These are phyloP conservation scores for Metarhizium brunneum DNA, from an alignment of 2,329 filamentous ascomycete genomes.

Conservation along the genomic window DNA sequence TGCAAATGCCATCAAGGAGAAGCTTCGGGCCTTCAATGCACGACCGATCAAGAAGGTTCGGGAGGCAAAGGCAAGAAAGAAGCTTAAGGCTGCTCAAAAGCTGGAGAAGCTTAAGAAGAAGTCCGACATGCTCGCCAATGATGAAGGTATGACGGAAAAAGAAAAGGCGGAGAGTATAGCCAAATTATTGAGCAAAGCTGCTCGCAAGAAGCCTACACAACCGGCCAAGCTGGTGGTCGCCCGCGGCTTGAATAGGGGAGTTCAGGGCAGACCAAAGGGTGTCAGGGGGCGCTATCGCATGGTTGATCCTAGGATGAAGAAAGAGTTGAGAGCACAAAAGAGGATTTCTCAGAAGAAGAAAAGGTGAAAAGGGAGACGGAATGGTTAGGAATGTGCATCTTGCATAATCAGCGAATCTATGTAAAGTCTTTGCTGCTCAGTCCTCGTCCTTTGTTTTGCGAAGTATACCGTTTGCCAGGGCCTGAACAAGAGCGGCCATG, in stretches of 20 bases:
- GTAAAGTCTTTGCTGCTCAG: background rate
- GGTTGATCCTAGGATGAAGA: slow-evolving; percentile 91
- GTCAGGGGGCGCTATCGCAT: slow-evolving; percentile 97
- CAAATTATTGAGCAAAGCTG: slow-evolving; percentile 71
- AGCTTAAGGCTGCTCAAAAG: slow-evolving; percentile 83
- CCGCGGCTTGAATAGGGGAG: slow-evolving; percentile 71
- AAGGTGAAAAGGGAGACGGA: slow-evolving; percentile 1
- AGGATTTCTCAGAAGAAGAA: slow-evolving; percentile 60
- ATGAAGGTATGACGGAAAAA: slow-evolving; percentile 89
- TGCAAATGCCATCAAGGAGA: slow-evolving; percentile 87
- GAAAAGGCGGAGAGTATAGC: slow-evolving; percentile 85
- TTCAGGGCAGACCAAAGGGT: slow-evolving; percentile 77
- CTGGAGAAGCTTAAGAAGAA: slow-evolving; percentile 97
- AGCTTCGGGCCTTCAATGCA: slow-evolving; percentile 83
- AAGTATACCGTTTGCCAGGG: slow-evolving; percentile 13
- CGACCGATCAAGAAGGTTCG: slow-evolving; percentile 98
- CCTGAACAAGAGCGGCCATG: slow-evolving; percentile 44
- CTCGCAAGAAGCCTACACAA: slow-evolving; percentile 77
- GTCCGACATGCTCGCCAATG: slow-evolving; percentile 77
- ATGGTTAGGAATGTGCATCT: background rate
- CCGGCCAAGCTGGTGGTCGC: slow-evolving; percentile 86
- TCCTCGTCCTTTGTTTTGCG: background rate
- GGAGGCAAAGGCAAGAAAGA: slow-evolving; percentile 94
- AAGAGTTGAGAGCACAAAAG: slow-evolving; percentile 86
- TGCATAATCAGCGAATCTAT: slow-evolving; percentile 3